These are phyloP conservation scores for Oldenlandia corymbosa DNA, from an alignment of 257 asterid species.

Conservation along the genomic window DNA sequence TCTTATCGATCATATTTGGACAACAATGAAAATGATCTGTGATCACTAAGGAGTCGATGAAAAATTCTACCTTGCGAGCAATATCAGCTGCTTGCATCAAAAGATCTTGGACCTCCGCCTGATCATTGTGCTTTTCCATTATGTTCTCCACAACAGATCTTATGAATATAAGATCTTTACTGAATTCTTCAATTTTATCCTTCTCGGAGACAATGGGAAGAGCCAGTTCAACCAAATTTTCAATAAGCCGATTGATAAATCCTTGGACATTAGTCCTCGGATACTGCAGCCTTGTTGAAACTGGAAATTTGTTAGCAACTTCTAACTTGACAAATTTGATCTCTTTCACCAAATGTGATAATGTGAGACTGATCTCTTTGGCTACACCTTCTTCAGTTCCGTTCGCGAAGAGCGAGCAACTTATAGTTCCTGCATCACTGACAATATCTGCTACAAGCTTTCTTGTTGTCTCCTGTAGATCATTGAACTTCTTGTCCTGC, in stretches of 20 bases:
- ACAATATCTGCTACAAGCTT: background rate
- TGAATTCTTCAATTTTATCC: background rate
- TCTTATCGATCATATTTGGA: background rate
- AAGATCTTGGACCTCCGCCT: conserved; percentile 1
- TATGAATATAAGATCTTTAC: background rate
- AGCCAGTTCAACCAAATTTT: background rate
- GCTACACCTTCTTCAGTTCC: background rate
- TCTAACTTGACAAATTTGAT: background rate
- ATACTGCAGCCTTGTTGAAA: background rate
- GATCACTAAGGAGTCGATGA: background rate
- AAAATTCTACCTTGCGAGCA: conserved; percentile 5
- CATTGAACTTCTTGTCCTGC: background rate
- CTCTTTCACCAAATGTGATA: background rate
- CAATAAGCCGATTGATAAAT: conserved; percentile 7
- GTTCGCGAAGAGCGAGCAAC: background rate
- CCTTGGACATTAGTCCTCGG: conserved; percentile 11
- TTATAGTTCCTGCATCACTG: background rate
- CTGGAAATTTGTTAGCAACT: background rate
- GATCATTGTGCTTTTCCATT: background rate
- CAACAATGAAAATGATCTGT: background rate
- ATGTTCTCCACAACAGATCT: background rate
- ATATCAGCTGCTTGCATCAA: background rate
- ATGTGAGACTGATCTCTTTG: background rate
- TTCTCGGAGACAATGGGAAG: background rate
- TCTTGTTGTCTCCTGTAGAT: background rate